These are phyloP conservation scores for Exophiala mesophila DNA, from an alignment of 2,329 filamentous ascomycete genomes.

Conservation along the genomic window DNA sequence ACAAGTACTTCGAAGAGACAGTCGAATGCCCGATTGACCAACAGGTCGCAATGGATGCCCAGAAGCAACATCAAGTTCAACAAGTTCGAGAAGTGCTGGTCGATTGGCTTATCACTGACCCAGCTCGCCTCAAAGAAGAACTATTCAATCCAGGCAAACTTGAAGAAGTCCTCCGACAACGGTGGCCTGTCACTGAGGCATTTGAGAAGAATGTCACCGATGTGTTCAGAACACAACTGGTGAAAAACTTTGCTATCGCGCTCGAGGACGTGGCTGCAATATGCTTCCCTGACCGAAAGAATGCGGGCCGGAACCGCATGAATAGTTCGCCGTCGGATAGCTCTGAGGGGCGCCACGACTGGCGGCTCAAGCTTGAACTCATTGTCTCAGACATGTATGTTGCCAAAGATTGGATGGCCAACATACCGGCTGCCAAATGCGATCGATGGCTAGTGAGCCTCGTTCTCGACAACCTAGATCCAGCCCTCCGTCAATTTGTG, in stretches of 20 bases:
- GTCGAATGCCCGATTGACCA: background rate
- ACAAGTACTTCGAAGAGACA: too few relatives aligned
- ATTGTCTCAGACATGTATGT: background rate
- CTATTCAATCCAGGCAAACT: background rate
- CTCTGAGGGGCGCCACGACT: background rate
- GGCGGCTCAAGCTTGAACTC: background rate
- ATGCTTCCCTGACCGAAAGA: background rate
- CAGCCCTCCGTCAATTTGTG: background rate
- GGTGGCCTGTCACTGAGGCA: background rate
- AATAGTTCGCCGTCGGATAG: background rate
- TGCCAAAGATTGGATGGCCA: background rate
- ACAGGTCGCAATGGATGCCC: background rate
- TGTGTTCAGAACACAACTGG: background rate
- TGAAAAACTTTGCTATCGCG: background rate
- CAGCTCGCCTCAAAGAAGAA: background rate
- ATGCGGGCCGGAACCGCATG: too few relatives aligned
- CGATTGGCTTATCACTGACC: background rate
- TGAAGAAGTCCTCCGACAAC: background rate
- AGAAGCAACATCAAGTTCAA: background rate
- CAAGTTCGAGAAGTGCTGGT: background rate
- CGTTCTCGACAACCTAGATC: conserved; percentile 1
- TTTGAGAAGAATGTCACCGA: background rate
- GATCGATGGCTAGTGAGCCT: background rate
- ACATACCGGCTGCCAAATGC: background rate
- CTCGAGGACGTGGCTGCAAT: background rate